Percentiles rank a stretch among this genome's conserved stretches.
Conservation (phyloP, 2,329 filamentous ascomycete genomes). For the Fusarium sp. region DNA sequence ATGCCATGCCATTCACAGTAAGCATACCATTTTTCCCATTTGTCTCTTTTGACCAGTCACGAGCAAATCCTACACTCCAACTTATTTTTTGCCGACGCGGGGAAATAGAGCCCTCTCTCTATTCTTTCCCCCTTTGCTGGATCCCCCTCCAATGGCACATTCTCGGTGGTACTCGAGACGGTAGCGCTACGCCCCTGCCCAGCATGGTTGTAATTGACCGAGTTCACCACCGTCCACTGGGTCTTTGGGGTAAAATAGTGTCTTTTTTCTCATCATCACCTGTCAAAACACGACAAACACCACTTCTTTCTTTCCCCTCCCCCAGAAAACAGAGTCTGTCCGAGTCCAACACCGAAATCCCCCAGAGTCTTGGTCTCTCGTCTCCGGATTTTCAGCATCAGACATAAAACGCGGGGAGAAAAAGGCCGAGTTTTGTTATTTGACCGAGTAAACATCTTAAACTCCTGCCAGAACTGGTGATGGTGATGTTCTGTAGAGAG, state of each 20-base stretch:
- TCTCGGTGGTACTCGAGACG: conserved; percentile 51
- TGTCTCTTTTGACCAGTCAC: not conserved
- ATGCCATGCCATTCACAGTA: conserved; percentile 1
- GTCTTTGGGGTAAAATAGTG: conserved; percentile 19
- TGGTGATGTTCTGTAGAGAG: not conserved
- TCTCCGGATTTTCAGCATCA: conserved; percentile 28
- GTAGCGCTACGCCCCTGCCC: conserved; percentile 40
- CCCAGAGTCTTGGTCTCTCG: conserved; percentile 21
- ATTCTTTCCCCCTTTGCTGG: not conserved
- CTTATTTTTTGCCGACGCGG: conserved; percentile 30
- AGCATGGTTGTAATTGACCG: conserved; percentile 47
- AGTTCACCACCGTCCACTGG: conserved; percentile 33
- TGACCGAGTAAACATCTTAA: conserved; percentile 1
- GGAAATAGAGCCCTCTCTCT: conserved; percentile 23
- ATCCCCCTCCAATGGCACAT: conserved; percentile 46
- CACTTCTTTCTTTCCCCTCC: conserved; percentile 8
- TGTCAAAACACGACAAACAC: conserved; percentile 7
- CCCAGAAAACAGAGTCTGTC: conserved; percentile 38
- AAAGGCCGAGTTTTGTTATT: conserved; percentile 22
- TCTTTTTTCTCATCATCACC: conserved; percentile 2
- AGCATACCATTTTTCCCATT: conserved; percentile 3
- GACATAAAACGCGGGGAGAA: conserved; percentile 21
- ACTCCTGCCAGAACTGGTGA: not conserved
- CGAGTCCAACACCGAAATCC: conserved; percentile 43
- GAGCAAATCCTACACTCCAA: conserved; percentile 12